phyloP scores from a whole-genome alignment of 192 early-diverging fungal genomes.

The Podila verticillata region DNA sequence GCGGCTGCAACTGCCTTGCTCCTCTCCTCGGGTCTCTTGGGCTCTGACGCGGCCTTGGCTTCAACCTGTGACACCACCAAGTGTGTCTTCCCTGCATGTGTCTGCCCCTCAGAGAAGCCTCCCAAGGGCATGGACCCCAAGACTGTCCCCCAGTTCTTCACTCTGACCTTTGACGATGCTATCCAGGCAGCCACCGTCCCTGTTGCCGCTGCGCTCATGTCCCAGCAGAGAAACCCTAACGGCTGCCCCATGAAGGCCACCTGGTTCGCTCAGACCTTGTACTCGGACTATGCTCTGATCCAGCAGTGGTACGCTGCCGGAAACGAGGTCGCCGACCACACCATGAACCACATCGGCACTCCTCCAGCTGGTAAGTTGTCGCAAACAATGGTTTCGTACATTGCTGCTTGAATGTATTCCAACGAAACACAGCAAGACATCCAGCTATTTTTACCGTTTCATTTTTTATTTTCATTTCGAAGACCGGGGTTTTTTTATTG shows the following conservation, averaged over 20 bases:
- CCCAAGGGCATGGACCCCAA: slow-evolving; percentile 51
- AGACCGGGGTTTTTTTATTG: too few species aligned
- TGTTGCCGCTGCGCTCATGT: slow-evolving; percentile 4
- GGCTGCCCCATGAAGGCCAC: slow-evolving; percentile 64
- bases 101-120: slow-evolving; percentile 51
- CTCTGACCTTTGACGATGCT: slow-evolving; percentile 70
- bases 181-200: slow-evolving; percentile 48
- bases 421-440: not conserved
- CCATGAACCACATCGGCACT: slow-evolving; percentile 54
- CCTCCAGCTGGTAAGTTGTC: slow-evolving; percentile 20
- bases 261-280: slow-evolving; percentile 66
- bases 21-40: slow-evolving; percentile 8
- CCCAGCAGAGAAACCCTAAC: slow-evolving; percentile 50
- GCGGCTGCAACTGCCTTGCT: slow-evolving; percentile 14
- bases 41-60: slow-evolving; percentile 2
- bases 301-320: slow-evolving; percentile 64
- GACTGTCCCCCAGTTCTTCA: slow-evolving; percentile 62
- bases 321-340: slow-evolving; percentile 70
- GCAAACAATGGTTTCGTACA: not conserved
- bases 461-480: slow-evolving; percentile 5
- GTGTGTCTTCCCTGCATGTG: slow-evolving; percentile 57
- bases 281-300: slow-evolving; percentile 67
- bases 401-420: not conserved
- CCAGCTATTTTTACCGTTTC: not conserved
- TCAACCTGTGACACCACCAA: slow-evolving; percentile 54